phyloP scores from a whole-genome alignment of 1,284 basidiomycete species.

The Termitomyces sp. region DNA sequence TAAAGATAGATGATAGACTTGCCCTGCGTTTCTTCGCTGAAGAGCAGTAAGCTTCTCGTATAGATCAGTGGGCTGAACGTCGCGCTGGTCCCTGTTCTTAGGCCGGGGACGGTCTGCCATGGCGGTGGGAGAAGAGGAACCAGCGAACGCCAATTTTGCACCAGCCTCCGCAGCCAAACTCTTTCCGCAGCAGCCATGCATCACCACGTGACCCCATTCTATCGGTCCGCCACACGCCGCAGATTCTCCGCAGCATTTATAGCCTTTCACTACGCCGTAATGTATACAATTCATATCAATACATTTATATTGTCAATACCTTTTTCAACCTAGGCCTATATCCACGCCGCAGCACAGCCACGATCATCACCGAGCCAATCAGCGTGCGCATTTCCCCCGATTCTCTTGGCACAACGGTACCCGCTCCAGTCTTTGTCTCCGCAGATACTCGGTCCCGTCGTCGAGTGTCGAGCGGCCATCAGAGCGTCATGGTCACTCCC shows the following conservation, averaged over 20 bases:
- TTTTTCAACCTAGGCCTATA: too few relatives aligned
- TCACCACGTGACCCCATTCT: constrained; percentile 7
- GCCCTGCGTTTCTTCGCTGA: constrained; percentile 63
- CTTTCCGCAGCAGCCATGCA: constrained; percentile 17
- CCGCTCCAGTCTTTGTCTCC: too few relatives aligned
- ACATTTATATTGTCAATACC: too few relatives aligned
- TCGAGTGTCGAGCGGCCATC: too few relatives aligned
- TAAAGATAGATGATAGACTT: neutral
- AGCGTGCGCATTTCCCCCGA: too few relatives aligned
- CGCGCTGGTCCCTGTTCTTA: constrained; percentile 16
- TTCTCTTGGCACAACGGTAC: too few relatives aligned
- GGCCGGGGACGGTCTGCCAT: constrained; percentile 14
- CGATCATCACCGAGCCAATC: neutral
- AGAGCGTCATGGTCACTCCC: too few relatives aligned
- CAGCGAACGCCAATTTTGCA: constrained; percentile 8
- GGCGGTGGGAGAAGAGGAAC: constrained; percentile 3
- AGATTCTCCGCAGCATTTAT: neutral
- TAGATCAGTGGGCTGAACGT: constrained; percentile 55
- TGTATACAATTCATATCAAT: too few relatives aligned
- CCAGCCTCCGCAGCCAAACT: constrained; percentile 13
- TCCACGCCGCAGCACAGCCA: neutral
- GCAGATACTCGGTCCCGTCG: too few relatives aligned
- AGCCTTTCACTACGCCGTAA: neutral
- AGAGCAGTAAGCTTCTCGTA: constrained; percentile 62
- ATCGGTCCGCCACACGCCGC: neutral